Evolutionary conservation across 805 yeast species (phyloP), one percentile per base, ranked within the genome.

Genomic region (Candida schatavii): DNA sequence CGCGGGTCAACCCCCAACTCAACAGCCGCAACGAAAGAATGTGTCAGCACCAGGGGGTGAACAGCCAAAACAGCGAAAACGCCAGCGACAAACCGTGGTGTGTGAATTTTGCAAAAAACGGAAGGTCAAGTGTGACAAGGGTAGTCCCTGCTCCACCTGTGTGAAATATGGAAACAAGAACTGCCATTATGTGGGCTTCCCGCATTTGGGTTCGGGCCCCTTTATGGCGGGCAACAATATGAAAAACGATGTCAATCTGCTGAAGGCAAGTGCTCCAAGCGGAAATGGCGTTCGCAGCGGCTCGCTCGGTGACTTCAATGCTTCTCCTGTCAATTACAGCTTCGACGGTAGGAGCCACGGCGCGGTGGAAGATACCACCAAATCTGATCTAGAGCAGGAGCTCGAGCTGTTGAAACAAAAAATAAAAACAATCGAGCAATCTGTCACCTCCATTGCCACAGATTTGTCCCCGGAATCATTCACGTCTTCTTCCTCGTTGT

Each of bases 101-200:
- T 74, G 78, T 46, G 76, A 71, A 48, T 60, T 59, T 41, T 74
- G 78, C 45, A 55, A 76, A 6, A 50, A 48, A 35, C 63, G 71
- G 35, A 74, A 74, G 47, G 66, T 74, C 45, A 72, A 70, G 46
- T 74, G 78, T 46, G 75, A 74, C 46, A 72, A 75, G 1, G 54
- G 54, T 9, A 44, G 48, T 14, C 64, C 62, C 9, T 74, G 78
- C 43, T 45, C 55, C 9, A 58, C 61, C 18, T 70, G 78, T 44
- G 43, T 48, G 15, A 56, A 49, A 20, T 65, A 62, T 40, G 30
- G 21, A 11, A 56, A 56, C 20, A 45, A 54, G 2, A 44, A 44
- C 5, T 75, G 80, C 43, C 54, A 50, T 28, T 54, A 54, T 38
- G 42, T 31, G 15, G 37, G 32, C 14, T 19, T 17, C 17, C 11